These are phyloP conservation scores for Chlorella vulgaris DNA, from an alignment of 139 green algal genomes.

Conservation along the genomic window DNA sequence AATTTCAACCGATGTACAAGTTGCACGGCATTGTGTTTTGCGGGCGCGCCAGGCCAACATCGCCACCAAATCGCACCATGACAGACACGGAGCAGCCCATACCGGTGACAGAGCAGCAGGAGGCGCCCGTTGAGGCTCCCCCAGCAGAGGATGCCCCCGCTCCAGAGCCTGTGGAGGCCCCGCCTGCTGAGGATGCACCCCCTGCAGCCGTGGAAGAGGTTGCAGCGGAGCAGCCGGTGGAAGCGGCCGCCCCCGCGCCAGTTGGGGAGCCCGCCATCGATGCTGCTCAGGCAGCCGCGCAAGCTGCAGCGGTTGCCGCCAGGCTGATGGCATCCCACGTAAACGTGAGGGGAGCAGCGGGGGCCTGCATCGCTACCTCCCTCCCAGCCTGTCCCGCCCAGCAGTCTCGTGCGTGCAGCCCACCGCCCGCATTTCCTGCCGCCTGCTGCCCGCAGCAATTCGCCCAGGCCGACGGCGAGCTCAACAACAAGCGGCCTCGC, in stretches of 20 bases:
- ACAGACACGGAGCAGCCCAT: too few species aligned
- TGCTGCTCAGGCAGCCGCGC: slow-evolving; percentile 20
- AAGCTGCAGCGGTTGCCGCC: slow-evolving; percentile 32
- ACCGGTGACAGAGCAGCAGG: slow-evolving; percentile 7
- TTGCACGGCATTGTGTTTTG: too few species aligned
- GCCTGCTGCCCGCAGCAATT: not conserved
- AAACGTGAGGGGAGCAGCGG: not conserved
- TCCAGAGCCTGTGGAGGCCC: not conserved
- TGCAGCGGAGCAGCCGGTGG: not conserved
- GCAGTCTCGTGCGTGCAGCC: not conserved
- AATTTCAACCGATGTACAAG: too few species aligned
- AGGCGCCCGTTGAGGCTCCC: not conserved
- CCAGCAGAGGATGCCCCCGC: not conserved
- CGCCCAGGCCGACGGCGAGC: not conserved
- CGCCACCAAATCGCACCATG: slow-evolving; percentile 11
- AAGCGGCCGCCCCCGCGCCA: not conserved
- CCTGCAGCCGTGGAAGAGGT: not conserved
- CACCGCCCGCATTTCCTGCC: not conserved
- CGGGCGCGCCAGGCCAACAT: not conserved
- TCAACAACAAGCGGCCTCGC: slow-evolving; percentile 47
- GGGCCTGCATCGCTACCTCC: too few species aligned
- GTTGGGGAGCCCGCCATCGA: not conserved
- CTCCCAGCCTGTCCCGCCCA: not conserved
- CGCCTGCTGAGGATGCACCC: slow-evolving; percentile 7
- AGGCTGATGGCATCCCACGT: slow-evolving; percentile 32